These are phyloP conservation scores for Penicillium salamii DNA, from an alignment of 495 filamentous ascomycete genomes.

Conservation along the genomic window DNA sequence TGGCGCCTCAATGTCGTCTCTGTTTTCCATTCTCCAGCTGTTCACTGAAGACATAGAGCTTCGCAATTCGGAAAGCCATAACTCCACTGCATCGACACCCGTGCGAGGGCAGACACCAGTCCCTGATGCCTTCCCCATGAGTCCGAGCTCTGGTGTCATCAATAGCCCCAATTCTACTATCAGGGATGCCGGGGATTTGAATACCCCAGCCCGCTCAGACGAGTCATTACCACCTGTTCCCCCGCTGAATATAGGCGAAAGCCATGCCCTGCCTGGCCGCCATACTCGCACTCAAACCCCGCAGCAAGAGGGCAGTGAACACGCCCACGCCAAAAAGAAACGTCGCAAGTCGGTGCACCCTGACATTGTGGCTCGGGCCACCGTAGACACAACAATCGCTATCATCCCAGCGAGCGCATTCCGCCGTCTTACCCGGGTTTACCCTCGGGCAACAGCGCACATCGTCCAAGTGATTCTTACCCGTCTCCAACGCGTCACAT, in stretches of 20 bases:
- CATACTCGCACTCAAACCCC: constrained; percentile 19
- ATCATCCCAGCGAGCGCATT: constrained; percentile 97
- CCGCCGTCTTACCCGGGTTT: constrained; percentile 86
- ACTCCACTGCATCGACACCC: constrained; percentile 43
- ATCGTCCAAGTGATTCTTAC: constrained; percentile 97
- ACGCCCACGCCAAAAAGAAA: constrained; percentile 18
- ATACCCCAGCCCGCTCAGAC: constrained; percentile 13
- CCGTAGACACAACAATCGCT: constrained; percentile 94
- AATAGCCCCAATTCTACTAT: constrained; percentile 33
- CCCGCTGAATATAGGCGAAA: constrained; percentile 67
- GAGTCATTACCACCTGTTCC: constrained; percentile 58
- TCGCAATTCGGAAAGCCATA: constrained; percentile 50
- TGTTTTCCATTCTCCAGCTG: constrained; percentile 93
- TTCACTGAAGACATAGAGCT: constrained; percentile 94
- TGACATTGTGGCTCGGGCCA: constrained; percentile 94
- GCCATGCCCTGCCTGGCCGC: constrained; percentile 19
- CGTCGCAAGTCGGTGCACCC: constrained; percentile 80
- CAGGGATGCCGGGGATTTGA: constrained; percentile 19
- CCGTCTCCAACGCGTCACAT: constrained; percentile 88
- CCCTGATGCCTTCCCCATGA: constrained; percentile 45
- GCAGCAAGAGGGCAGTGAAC: constrained; percentile 1
- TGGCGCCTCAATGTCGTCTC: constrained; percentile 94
- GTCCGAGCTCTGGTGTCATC: constrained; percentile 34
- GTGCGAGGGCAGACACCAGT: constrained; percentile 29
- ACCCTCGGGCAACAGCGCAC: constrained; percentile 93